Evolutionary conservation across 257 asterid species (phyloP).

Genomic region (Avicennia marina): DNA sequence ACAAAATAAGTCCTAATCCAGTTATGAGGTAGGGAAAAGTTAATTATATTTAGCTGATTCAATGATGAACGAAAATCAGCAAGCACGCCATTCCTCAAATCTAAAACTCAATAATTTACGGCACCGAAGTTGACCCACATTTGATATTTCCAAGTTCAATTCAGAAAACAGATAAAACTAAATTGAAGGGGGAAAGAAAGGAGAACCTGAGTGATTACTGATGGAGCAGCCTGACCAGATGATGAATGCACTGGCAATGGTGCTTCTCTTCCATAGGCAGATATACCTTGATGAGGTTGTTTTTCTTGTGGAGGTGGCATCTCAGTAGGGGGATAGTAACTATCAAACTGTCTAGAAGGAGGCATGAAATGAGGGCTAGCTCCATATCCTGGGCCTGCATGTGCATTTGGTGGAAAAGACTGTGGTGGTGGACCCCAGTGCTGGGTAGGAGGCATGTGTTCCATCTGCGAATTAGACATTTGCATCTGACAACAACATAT

Average conservation of each 20-base stretch:
- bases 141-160: no score
- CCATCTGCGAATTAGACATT: slow-evolving; percentile 53
- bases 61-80: not conserved
- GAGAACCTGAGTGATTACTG: slow-evolving; percentile 75
- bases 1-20: no score
- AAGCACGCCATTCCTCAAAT: not conserved
- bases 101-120: not conserved
- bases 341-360: slow-evolving; percentile 68
- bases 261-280: slow-evolving; percentile 81
- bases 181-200: not conserved
- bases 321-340: slow-evolving; percentile 61
- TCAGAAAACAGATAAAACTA: slow-evolving; percentile 5
- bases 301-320: slow-evolving; percentile 61
- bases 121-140: slow-evolving; percentile 3
- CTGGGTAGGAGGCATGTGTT: slow-evolving; percentile 67
- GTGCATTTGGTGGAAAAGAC: slow-evolving; percentile 49
- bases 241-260: slow-evolving; percentile 55
- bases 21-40: no score
- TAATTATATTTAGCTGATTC: not conserved
- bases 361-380: slow-evolving; percentile 60
- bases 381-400: slow-evolving; percentile 66
- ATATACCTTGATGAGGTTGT: slow-evolving; percentile 83
- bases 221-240: slow-evolving; percentile 61
- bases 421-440: slow-evolving; percentile 88
- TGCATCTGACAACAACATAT: slow-evolving; percentile 45